phyloP scores from a whole-genome alignment of 768 basidiomycete genomes.

The Phaffia australis region DNA sequence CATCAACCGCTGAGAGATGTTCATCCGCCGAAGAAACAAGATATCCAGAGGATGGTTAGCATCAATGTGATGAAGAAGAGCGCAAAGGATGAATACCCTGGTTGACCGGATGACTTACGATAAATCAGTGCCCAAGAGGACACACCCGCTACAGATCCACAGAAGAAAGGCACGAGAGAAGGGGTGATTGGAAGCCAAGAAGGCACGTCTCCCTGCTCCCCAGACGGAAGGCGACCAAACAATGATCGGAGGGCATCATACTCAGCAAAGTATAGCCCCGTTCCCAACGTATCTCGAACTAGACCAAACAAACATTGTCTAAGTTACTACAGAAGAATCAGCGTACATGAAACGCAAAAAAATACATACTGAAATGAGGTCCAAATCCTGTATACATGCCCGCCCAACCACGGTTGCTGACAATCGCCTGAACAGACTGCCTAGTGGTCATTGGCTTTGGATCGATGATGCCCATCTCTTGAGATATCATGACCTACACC shows the following conservation, averaged over 20 bases:
- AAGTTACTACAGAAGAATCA: background rate
- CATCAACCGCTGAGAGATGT: background rate
- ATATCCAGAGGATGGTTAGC: constrained; percentile 21
- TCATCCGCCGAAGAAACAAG: background rate
- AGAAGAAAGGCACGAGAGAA: constrained; percentile 76
- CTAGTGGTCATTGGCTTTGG: constrained; percentile 6
- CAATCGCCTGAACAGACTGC: constrained; percentile 7
- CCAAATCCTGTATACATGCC: constrained; percentile 75
- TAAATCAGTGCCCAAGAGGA: constrained; percentile 70
- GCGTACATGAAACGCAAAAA: background rate
- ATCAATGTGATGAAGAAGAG: constrained; percentile 16
- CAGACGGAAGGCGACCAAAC: constrained; percentile 62
- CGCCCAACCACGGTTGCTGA: constrained; percentile 45
- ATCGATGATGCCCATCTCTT: constrained; percentile 15
- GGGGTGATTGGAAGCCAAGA: constrained; percentile 70
- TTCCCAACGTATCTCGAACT: constrained; percentile 73
- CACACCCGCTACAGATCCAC: constrained; percentile 82
- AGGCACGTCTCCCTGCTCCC: constrained; percentile 73
- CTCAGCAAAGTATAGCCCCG: constrained; percentile 83
- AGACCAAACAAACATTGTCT: constrained; percentile 1
- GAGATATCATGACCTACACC: constrained; percentile 4
- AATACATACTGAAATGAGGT: constrained; percentile 59
- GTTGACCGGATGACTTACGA: constrained; percentile 48
- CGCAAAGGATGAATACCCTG: constrained; percentile 38
- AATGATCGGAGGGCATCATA: constrained; percentile 85